phyloP scores from a whole-genome alignment of 306 rosid species.

The Carpinus fangiana region DNA sequence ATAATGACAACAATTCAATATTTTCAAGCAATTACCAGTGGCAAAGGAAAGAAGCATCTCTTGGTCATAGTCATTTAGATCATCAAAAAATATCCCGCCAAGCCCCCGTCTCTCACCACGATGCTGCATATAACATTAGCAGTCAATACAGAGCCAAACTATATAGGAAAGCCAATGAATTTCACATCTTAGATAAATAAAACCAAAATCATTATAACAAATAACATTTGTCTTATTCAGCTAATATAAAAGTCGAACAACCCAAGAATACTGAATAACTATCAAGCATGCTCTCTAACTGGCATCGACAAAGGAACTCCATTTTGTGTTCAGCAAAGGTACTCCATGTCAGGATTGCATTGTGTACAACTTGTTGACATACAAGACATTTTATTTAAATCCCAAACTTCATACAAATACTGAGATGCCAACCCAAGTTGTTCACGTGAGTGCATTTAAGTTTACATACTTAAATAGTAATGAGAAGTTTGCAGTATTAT shows the following conservation, averaged over 20 bases:
- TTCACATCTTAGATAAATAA: background rate
- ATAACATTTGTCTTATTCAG: background rate
- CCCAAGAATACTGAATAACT: background rate
- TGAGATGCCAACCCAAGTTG: background rate
- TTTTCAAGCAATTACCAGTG: slow-evolving; percentile 60
- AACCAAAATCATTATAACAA: background rate
- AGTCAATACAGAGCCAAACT: slow-evolving; percentile 23
- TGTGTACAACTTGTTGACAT: background rate
- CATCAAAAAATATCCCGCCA: slow-evolving; percentile 97
- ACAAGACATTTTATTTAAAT: background rate
- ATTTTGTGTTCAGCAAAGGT: background rate
- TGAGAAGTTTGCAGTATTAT: background rate
- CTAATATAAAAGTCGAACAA: background rate
- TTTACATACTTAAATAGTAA: background rate
- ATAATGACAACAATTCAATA: slow-evolving; percentile 14
- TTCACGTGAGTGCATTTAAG: background rate
- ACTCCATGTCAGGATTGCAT: background rate
- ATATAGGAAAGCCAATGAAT: slow-evolving; percentile 17
- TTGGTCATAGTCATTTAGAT: slow-evolving; percentile 90
- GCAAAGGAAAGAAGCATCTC: slow-evolving; percentile 98
- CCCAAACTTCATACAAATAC: background rate
- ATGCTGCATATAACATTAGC: slow-evolving; percentile 59
- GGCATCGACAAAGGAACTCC: background rate
- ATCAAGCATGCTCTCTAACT: background rate
- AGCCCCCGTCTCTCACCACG: slow-evolving; percentile 95